Conservation (phyloP, 2,329 filamentous ascomycete species). For the Cytospora mali region DNA sequence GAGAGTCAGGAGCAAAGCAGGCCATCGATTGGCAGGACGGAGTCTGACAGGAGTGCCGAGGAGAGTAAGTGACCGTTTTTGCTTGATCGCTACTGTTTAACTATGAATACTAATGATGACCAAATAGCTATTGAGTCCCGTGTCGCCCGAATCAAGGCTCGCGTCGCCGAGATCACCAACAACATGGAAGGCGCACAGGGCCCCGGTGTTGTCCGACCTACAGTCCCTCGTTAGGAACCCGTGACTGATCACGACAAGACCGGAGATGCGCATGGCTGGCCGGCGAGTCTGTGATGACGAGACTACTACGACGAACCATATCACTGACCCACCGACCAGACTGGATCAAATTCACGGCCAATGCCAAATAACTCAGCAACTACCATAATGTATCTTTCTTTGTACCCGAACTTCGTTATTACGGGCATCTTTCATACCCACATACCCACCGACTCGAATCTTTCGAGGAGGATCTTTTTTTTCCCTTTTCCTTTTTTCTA, state of each 20-base stretch:
- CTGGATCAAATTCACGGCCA: background rate
- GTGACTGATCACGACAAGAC: constrained; percentile 22
- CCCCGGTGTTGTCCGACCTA: constrained; percentile 42
- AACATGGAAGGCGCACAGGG: constrained; percentile 66
- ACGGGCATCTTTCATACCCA: constrained; percentile 12
- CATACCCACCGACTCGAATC: constrained; percentile 18
- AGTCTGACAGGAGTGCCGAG: constrained; percentile 81
- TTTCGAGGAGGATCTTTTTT: constrained; percentile 16
- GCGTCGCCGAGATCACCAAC: constrained; percentile 90
- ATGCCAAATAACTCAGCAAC: background rate
- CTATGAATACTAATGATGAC: constrained; percentile 32
- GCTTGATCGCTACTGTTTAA: no score
- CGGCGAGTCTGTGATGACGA: constrained; percentile 27
- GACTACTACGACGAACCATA: background rate
- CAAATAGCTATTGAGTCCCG: constrained; percentile 87
- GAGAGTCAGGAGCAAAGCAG: constrained; percentile 67
- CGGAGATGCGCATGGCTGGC: constrained; percentile 33
- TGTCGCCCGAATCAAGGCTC: constrained; percentile 95
- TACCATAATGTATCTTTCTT: constrained; percentile 20
- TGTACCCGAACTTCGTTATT: background rate
- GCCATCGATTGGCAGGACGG: constrained; percentile 11
- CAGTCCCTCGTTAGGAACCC: constrained; percentile 38
- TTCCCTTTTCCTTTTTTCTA: constrained; percentile 17
- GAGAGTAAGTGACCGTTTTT: constrained; percentile 68
- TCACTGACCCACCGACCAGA: background rate